A percentile compares a stretch with the other conserved stretches of the same genome.
phyloP scores from a whole-genome alignment of 257 asterid species.

The Scutellaria baicalensis region DNA sequence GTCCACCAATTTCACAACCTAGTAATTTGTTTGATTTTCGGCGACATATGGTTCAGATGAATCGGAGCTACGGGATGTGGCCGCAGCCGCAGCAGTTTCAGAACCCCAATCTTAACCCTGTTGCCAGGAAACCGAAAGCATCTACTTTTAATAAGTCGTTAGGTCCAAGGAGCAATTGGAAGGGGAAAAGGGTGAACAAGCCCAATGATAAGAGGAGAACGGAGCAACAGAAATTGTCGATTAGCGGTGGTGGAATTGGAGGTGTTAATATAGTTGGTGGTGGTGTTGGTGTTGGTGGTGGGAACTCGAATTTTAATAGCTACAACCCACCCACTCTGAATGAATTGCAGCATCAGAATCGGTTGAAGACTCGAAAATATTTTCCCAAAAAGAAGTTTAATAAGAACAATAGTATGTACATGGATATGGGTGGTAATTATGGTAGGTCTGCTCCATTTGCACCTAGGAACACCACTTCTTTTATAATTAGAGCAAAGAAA shows the following conservation, averaged over 20 bases:
- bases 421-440: slow-evolving; percentile 17
- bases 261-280: slow-evolving; percentile 13
- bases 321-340: slow-evolving; percentile 58
- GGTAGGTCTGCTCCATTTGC: slow-evolving; percentile 44
- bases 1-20: background rate
- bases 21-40: background rate
- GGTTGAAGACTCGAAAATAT: slow-evolving; percentile 51
- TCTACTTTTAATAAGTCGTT: slow-evolving; percentile 30
- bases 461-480: slow-evolving; percentile 55
- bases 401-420: slow-evolving; percentile 18
- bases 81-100: slow-evolving; percentile 46
- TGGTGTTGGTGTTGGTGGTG: slow-evolving; percentile 19
- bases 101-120: slow-evolving; percentile 46
- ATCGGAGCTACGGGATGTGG: slow-evolving; percentile 62
- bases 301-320: slow-evolving; percentile 31
- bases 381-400: slow-evolving; percentile 54
- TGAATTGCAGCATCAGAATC: slow-evolving; percentile 65
- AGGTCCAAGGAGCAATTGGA: slow-evolving; percentile 74
- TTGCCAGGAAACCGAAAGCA: slow-evolving; percentile 23
- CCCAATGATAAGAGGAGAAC: slow-evolving; percentile 38
- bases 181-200: slow-evolving; percentile 38
- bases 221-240: slow-evolving; percentile 29
- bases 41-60: slow-evolving; percentile 52
- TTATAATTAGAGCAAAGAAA: slow-evolving; percentile 44
- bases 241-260: slow-evolving; percentile 23